Conservation (phyloP, 2,329 filamentous ascomycete species). For the Aspergillus vadensis region DNA sequence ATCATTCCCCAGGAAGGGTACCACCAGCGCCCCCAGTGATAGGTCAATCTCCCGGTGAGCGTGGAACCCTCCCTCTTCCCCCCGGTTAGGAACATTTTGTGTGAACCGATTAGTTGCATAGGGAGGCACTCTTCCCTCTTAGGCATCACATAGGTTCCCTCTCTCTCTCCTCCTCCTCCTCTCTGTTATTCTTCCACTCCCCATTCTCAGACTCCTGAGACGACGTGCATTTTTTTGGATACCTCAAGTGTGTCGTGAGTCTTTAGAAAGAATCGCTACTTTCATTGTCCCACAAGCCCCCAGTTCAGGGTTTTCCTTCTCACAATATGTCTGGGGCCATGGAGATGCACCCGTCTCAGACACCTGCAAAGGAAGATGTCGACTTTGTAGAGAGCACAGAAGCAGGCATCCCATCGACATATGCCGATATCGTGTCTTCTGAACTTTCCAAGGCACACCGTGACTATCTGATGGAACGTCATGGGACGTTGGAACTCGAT, state of each 20-base stretch:
- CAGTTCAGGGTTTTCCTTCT: background rate
- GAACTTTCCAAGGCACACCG: constrained; percentile 33
- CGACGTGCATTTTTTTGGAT: background rate
- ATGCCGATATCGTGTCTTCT: constrained; percentile 31
- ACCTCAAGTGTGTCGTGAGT: background rate
- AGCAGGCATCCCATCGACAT: constrained; percentile 25
- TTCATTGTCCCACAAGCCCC: background rate
- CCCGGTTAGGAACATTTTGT: background rate
- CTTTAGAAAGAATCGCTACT: background rate
- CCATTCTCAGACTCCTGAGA: background rate
- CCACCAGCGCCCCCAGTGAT: constrained; percentile 5
- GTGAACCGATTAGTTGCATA: background rate
- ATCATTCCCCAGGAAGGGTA: constrained; percentile 14
- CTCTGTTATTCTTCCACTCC: background rate
- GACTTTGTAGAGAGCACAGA: constrained; percentile 35
- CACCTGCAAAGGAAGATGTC: constrained; percentile 27
- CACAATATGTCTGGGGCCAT: constrained; percentile 26
- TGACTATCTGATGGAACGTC: constrained; percentile 56
- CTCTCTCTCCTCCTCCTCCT: background rate
- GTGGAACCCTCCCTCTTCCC: constrained; percentile 1
- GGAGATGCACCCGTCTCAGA: constrained; percentile 30
- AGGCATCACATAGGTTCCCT: background rate
- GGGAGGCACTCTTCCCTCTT: background rate
- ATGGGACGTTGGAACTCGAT: constrained; percentile 59
- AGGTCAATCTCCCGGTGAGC: background rate